These are phyloP conservation scores for Candida michaelii DNA, from an alignment of 805 yeast species.

Conservation along the genomic window DNA sequence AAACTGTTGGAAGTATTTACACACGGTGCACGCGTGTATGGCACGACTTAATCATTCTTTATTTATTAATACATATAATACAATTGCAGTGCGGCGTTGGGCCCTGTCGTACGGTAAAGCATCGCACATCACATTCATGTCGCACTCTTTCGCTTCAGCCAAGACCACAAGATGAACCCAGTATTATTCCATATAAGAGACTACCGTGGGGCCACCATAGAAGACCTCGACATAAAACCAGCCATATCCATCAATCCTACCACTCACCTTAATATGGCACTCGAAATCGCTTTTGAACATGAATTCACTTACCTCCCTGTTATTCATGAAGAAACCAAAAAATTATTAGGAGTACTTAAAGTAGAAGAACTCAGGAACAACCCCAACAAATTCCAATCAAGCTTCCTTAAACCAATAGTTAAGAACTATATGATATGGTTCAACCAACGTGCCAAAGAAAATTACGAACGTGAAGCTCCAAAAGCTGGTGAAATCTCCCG, in stretches of 20 bases:
- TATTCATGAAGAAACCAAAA: slow-evolving; percentile 44
- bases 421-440: slow-evolving; percentile 45
- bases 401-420: slow-evolving; percentile 26
- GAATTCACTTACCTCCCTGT: slow-evolving; percentile 57
- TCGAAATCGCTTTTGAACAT: slow-evolving; percentile 55
- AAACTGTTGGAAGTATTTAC: too few species aligned
- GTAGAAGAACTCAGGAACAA: slow-evolving; percentile 41
- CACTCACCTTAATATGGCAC: slow-evolving; percentile 47
- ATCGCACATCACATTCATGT: background rate
- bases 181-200: slow-evolving; percentile 32
- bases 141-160: background rate
- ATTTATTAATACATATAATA: too few species aligned
- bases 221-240: slow-evolving; percentile 59
- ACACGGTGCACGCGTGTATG: too few species aligned
- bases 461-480: slow-evolving; percentile 23
- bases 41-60: too few species aligned
- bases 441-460: slow-evolving; percentile 33
- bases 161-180: background rate
- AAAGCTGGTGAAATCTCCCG: slow-evolving; percentile 2
- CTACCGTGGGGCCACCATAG: slow-evolving; percentile 54
- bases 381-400: slow-evolving; percentile 22
- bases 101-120: too few species aligned
- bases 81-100: too few species aligned
- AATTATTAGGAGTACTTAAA: slow-evolving; percentile 50
- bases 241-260: slow-evolving; percentile 53